These are phyloP conservation scores for Microbotryomycetes sp. DNA, from an alignment of 1,284 basidiomycete species.

Conservation along the genomic window DNA sequence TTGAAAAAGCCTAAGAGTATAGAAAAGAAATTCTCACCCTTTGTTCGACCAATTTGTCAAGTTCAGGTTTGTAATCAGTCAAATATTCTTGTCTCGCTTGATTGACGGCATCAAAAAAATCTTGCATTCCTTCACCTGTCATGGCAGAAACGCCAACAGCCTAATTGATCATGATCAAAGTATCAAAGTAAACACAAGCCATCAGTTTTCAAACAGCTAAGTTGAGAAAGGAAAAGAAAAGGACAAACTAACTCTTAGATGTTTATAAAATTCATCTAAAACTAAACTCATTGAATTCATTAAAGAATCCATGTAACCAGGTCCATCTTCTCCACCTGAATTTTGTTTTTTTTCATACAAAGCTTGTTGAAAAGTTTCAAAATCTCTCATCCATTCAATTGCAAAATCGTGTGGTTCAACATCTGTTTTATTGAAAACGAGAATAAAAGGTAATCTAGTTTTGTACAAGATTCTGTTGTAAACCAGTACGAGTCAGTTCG, in stretches of 20 bases:
- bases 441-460: slow-evolving; percentile 90
- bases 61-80: slow-evolving; percentile 62
- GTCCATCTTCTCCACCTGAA: slow-evolving; percentile 63
- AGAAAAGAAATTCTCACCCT: slow-evolving; percentile 31
- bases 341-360: slow-evolving; percentile 42
- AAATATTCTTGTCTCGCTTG: slow-evolving; percentile 81
- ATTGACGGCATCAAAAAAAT: slow-evolving; percentile 86
- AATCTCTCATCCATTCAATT: slow-evolving; percentile 96
- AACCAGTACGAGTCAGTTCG: neutral
- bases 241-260: slow-evolving; percentile 62
- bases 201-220: too few relatives aligned
- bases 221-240: neutral
- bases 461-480: slow-evolving; percentile 88
- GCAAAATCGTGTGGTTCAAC: slow-evolving; percentile 81
- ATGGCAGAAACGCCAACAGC: slow-evolving; percentile 92
- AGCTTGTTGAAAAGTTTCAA: slow-evolving; percentile 61
- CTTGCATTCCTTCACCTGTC: slow-evolving; percentile 85
- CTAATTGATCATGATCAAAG: slow-evolving; percentile 49
- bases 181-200: too few relatives aligned
- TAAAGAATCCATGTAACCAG: slow-evolving; percentile 95
- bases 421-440: slow-evolving; percentile 99
- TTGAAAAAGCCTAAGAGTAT: neutral
- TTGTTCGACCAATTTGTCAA: slow-evolving; percentile 59
- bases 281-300: slow-evolving; percentile 99
- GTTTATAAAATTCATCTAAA: slow-evolving; percentile 97